phyloP scores from a whole-genome alignment of 1,284 basidiomycete species.

The Cryptococcus floricola region DNA sequence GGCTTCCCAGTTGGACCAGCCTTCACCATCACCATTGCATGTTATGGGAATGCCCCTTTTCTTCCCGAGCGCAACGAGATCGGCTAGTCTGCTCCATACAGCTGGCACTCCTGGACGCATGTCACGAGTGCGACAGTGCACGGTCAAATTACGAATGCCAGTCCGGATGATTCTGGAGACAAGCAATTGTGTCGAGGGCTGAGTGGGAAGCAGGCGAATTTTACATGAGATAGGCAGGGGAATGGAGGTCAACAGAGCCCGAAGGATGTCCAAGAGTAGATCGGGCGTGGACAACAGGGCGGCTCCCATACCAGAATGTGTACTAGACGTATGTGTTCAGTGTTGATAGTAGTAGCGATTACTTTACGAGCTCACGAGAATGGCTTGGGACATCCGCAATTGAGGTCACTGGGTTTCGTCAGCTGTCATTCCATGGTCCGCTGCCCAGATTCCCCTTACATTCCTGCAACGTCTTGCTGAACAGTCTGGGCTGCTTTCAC shows the following conservation, averaged over 20 bases:
- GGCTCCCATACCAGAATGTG: conserved; percentile 93
- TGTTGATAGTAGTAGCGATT: background rate
- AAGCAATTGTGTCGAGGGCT: conserved; percentile 80
- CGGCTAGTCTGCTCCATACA: conserved; percentile 69
- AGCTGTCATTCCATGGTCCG: background rate
- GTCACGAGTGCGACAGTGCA: conserved; percentile 90
- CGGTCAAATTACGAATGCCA: conserved; percentile 82
- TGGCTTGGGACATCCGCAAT: conserved; percentile 80
- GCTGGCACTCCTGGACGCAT: conserved; percentile 86
- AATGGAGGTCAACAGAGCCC: conserved; percentile 67
- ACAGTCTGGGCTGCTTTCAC: conserved; percentile 86
- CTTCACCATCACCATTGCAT: conserved; percentile 90
- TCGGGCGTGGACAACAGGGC: conserved; percentile 89
- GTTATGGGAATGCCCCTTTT: conserved; percentile 69
- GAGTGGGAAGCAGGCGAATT: conserved; percentile 81
- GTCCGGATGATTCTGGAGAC: conserved; percentile 82
- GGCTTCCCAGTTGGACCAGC: conserved; percentile 70
- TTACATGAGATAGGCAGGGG: conserved; percentile 84
- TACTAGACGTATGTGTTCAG: conserved; percentile 39
- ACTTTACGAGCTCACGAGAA: conserved; percentile 59
- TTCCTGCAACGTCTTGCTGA: conserved; percentile 82
- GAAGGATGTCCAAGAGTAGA: conserved; percentile 79
- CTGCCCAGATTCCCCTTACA: conserved; percentile 47
- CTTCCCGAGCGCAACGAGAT: conserved; percentile 68
- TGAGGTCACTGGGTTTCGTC: conserved; percentile 37